Evolutionary conservation across 2,329 filamentous ascomycete species (phyloP), one percentile per base, ranked within the genome.

Genomic region (Paraphaeosphaeria minitans): DNA sequence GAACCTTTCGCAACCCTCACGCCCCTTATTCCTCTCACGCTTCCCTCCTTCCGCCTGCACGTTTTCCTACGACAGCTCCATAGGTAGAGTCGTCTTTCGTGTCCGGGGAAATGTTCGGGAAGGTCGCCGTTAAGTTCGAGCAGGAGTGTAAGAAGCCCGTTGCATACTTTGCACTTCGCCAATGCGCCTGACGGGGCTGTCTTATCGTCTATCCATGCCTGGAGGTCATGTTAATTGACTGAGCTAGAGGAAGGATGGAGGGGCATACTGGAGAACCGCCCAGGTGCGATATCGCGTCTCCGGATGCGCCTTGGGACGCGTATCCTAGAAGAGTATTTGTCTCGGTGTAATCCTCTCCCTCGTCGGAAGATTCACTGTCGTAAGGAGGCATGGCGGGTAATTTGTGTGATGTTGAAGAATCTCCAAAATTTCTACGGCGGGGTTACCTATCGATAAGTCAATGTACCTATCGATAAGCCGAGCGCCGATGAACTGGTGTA

Each of bases 261-360:
- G n/a, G 43, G 19, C 88, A 68, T 88, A 97, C 94, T 53, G 95
- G 92, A 69, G 82, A 84, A 55, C 95, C 95, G 65, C 95, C 95
- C 12, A 99, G 82, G 66, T 94, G 91, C 77, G 92, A 97, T 71
- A 96, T 89, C 13, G 86, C 85, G 76, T 99, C 94, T 63, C 92
- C 89, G 56, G 88, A 89, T 14, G 87, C 80, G 56, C 96, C 91
- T 73, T 88, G 87, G 1, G 91, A 90, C 3, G 92, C 91, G 76
- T 96, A 99, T 4, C 95, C 95, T 13, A 99, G 84, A 1, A 97
- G 85, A 2, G 97, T 93, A 65, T 90, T 92, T 7, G 95, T 98
- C 75, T 92, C 89, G 19, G 88, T 89, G 61, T 87, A 92, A 48
- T 86, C 84, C 48, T 86, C 85, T 45, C 86, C 90, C 39, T 82